Percentiles rank a stretch among this genome's conserved stretches.
Conservation (phyloP, 805 yeast species). For the Allodekkera sacchari region DNA sequence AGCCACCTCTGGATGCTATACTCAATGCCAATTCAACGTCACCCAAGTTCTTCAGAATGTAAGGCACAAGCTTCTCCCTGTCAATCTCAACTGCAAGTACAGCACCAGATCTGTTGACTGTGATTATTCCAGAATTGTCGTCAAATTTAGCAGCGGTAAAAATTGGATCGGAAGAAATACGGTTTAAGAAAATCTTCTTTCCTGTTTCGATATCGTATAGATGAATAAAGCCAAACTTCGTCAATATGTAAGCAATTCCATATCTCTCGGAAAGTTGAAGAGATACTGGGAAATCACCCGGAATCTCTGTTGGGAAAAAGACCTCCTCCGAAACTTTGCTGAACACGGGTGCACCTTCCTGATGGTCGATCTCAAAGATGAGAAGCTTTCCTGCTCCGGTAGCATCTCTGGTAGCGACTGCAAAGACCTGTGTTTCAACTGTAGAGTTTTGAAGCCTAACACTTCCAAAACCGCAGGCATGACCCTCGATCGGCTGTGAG, state of each 20-base stretch:
- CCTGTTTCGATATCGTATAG: conserved; percentile 92
- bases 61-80: conserved; percentile 78
- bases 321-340: conserved; percentile 86
- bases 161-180: conserved; percentile 93
- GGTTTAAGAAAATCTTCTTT: conserved; percentile 84
- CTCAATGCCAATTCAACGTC: conserved; percentile 82
- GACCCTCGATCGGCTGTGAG: conserved; percentile 97
- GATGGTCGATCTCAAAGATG: conserved; percentile 94
- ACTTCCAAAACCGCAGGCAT: conserved; percentile 83
- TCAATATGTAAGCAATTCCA: conserved; percentile 82
- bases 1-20: conserved; percentile 89
- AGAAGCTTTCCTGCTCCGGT: conserved; percentile 83
- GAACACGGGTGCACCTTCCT: conserved; percentile 72
- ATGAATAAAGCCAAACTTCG: conserved; percentile 95
- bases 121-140: conserved; percentile 73
- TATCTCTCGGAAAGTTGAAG: conserved; percentile 77
- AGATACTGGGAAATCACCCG: conserved; percentile 93
- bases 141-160: conserved; percentile 78
- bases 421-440: conserved; percentile 78
- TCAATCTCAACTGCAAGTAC: conserved; percentile 88
- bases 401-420: conserved; percentile 84
- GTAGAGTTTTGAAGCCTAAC: conserved; percentile 65
- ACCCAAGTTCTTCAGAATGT: conserved; percentile 76
- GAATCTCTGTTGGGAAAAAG: conserved; percentile 94
- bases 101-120: conserved; percentile 92